phyloP scores from a whole-genome alignment of 441 rosid species.

The Raphanus hybrid region DNA sequence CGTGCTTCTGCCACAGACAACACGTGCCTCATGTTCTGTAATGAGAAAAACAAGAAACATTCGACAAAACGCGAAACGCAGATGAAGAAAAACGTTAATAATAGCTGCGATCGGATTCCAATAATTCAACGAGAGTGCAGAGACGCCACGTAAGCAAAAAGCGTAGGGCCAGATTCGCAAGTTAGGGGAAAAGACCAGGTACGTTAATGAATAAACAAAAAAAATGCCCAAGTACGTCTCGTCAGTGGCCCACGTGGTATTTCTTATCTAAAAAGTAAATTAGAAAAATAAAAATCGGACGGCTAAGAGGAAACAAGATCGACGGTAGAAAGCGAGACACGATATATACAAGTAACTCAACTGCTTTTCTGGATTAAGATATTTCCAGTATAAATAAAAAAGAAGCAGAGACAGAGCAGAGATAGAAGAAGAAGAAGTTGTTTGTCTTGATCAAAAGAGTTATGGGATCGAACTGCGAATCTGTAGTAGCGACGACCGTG shows the following conservation, averaged over 20 bases:
- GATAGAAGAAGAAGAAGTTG: neutral
- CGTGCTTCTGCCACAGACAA: constrained; percentile 12
- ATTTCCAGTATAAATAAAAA: constrained; percentile 19
- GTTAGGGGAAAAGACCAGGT: constrained; percentile 27
- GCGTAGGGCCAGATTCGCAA: constrained; percentile 27
- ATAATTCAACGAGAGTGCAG: neutral
- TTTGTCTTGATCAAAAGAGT: neutral
- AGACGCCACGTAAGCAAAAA: constrained; percentile 25
- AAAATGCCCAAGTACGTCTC: constrained; percentile 12
- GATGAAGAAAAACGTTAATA: neutral
- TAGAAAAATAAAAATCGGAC: constrained; percentile 9
- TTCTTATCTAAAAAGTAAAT: constrained; percentile 11
- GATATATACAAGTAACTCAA: constrained; percentile 11
- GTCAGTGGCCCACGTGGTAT: constrained; percentile 29
- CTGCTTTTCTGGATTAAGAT: constrained; percentile 31
- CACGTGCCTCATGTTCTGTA: constrained; percentile 8
- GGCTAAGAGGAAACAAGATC: neutral
- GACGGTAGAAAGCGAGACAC: constrained; percentile 14
- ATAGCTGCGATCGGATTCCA: neutral
- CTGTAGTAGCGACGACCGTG: constrained; percentile 22
- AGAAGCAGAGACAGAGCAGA: constrained; percentile 13
- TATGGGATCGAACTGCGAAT: constrained; percentile 39
- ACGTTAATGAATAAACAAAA: neutral
- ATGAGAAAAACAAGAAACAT: constrained; percentile 5
- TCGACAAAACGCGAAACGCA: constrained; percentile 23